Conservation (phyloP, 371 early-diverging fungal species). For the Rhizomucor miehei region DNA sequence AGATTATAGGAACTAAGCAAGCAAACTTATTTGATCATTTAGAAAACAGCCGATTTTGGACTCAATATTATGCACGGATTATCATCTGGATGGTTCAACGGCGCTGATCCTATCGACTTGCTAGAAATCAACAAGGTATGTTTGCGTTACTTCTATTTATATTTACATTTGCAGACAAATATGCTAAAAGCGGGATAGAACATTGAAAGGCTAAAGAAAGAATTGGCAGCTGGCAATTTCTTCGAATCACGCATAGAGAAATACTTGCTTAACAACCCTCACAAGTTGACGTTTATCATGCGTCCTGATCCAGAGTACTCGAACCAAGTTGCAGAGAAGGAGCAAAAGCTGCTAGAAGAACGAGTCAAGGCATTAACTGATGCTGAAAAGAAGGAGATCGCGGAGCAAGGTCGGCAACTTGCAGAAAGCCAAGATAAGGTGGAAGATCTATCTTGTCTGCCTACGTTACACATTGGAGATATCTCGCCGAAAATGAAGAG, state of each 20-base stretch:
- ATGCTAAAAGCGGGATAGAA: conserved; percentile 38
- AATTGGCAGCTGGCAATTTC: conserved; percentile 61
- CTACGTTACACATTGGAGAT: conserved; percentile 75
- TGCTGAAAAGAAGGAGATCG: conserved; percentile 57
- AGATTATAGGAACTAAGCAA: neutral
- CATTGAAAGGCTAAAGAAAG: conserved; percentile 69
- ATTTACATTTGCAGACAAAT: too few relatives aligned
- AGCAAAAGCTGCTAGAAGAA: conserved; percentile 60
- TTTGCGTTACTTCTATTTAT: too few relatives aligned
- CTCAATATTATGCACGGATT: conserved; percentile 77
- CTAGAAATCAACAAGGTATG: conserved; percentile 72
- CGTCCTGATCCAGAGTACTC: conserved; percentile 70
- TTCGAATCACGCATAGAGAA: conserved; percentile 69
- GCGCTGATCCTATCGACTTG: conserved; percentile 82
- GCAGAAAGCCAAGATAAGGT: conserved; percentile 66
- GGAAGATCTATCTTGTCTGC: conserved; percentile 82
- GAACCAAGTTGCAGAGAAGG: conserved; percentile 53
- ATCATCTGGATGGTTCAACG: conserved; percentile 85
- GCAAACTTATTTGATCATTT: neutral
- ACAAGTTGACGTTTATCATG: conserved; percentile 81
- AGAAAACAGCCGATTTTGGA: conserved; percentile 90
- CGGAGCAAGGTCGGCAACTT: conserved; percentile 59
- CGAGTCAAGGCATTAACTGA: conserved; percentile 60
- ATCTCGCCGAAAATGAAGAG: conserved; percentile 63
- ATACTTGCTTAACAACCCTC: conserved; percentile 77